Evolutionary conservation across 2,329 filamentous ascomycete species (phyloP), one percentile per base, ranked within the genome.

Genomic region (Xylaria sp.): DNA sequence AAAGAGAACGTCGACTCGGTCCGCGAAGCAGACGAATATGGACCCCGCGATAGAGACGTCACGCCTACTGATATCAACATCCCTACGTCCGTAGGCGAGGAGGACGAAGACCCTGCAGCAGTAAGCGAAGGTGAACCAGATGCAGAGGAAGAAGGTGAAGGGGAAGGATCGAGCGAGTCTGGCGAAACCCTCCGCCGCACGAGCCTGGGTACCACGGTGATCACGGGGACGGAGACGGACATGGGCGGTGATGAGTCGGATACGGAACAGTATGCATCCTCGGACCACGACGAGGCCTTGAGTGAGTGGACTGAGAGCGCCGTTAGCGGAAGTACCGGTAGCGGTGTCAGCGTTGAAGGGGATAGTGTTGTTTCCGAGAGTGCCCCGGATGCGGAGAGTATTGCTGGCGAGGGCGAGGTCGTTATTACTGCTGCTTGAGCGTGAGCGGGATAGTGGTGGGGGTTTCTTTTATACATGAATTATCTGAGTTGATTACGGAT

Each of bases 21-120:
- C 40, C 81, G 82, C n/a, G 88, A 91, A 72, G 84, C 83, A 50
- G 84, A 88, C 43, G 88, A 91, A 63, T 87, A 89, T 67, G 74
- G 75, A 3, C 76, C 45, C 5, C 21, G 21, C 31, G 35, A 63
- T 15, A 37, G 55, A 1, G 45, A 35, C 25, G 12, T 23, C 25
- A 53, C 35, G 82, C 79, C 17, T 43, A 21, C 45, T 2, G 38
- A 31, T n/a, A 17, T 60, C 70, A 54, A 62, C 6, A 52, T 54
- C 2, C 63, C 63, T 5, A 65, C 65, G 8, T 53, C 65, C 0
- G 65, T 54, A 15, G 63, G 58, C 6, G 67, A 64, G 21, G 66
- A 68, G 23, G 74, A 76, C 46, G 73, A 75, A 11, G 11, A 31
- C n/a, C 25, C 43, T 4, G 62, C 65, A n/a, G n/a, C n/a, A n/a